Conservation (phyloP, 208 protist species). For the Leishmania gerbilli region DNA sequence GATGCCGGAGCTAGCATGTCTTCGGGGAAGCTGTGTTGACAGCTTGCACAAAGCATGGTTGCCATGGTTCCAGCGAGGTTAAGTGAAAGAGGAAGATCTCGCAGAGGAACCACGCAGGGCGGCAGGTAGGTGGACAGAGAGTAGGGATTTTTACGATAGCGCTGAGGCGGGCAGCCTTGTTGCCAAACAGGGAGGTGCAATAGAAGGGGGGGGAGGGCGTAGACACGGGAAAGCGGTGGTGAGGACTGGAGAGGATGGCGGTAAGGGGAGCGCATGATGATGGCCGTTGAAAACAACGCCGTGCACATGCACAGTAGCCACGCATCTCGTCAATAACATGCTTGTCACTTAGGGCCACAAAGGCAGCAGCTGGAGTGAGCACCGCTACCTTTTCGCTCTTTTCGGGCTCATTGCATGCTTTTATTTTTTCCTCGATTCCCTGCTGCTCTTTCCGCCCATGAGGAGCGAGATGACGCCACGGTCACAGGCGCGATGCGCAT, state of each 20-base stretch:
- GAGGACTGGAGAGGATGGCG: neutral
- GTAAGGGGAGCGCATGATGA: neutral
- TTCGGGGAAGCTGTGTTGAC: conserved; percentile 72
- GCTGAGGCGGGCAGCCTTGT: neutral
- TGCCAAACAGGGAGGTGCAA: too few relatives aligned
- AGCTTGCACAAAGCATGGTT: conserved; percentile 77
- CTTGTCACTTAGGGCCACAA: neutral
- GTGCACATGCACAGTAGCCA: neutral
- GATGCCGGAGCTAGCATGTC: conserved; percentile 47
- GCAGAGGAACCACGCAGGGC: neutral
- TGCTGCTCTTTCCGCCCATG: neutral
- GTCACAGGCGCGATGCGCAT: neutral
- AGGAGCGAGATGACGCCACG: neutral
- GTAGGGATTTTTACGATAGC: too few relatives aligned
- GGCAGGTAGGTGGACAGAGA: neutral
- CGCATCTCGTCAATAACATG: neutral
- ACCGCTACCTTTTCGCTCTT: neutral
- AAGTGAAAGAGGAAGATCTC: neutral
- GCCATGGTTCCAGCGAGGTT: conserved; percentile 24
- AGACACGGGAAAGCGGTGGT: neutral
- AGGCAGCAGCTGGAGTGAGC: neutral
- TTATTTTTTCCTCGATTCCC: neutral
- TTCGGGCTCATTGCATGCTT: neutral
- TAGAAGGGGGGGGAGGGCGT: neutral
- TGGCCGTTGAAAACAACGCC: neutral